Evolutionary conservation across 2,329 filamentous ascomycete species (phyloP).

Genomic region (Capronia coronata): DNA sequence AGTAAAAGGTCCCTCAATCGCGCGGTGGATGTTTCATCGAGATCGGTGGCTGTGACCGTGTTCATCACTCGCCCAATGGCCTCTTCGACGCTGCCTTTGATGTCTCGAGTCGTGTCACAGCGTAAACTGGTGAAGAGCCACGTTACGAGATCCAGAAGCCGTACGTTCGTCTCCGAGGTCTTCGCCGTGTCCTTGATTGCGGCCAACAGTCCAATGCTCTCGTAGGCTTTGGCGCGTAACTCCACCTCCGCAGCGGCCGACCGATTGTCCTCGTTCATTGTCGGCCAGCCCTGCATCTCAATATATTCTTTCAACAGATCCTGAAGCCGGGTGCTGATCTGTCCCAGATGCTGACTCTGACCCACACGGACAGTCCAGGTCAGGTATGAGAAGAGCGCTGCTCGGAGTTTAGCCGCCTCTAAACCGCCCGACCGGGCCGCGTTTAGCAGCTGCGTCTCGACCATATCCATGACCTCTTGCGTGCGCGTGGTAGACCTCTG

Average conservation of each 20-base stretch:
- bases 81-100: slow-evolving; percentile 82
- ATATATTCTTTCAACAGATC: slow-evolving; percentile 72
- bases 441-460: slow-evolving; percentile 55
- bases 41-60: slow-evolving; percentile 40
- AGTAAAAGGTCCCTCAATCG: slow-evolving; percentile 55
- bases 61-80: slow-evolving; percentile 72
- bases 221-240: slow-evolving; percentile 75
- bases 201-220: slow-evolving; percentile 78
- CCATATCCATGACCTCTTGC: slow-evolving; percentile 60
- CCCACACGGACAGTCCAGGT: slow-evolving; percentile 76
- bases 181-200: slow-evolving; percentile 52
- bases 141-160: slow-evolving; percentile 50
- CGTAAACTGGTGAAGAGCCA: slow-evolving; percentile 82
- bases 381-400: slow-evolving; percentile 76
- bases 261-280: slow-evolving; percentile 43
- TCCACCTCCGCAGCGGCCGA: slow-evolving; percentile 56
- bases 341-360: slow-evolving; percentile 50
- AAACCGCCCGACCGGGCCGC: slow-evolving; percentile 50
- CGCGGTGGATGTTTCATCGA: slow-evolving; percentile 39
- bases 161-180: slow-evolving; percentile 40
- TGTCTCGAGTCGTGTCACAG: slow-evolving; percentile 66
- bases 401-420: slow-evolving; percentile 72
- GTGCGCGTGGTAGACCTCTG: slow-evolving; percentile 64
- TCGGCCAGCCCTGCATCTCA: slow-evolving; percentile 75
- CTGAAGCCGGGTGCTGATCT: slow-evolving; percentile 53